Conservation (phyloP, 169 alveolate genomes). For the Eimeria sp. region DNA sequence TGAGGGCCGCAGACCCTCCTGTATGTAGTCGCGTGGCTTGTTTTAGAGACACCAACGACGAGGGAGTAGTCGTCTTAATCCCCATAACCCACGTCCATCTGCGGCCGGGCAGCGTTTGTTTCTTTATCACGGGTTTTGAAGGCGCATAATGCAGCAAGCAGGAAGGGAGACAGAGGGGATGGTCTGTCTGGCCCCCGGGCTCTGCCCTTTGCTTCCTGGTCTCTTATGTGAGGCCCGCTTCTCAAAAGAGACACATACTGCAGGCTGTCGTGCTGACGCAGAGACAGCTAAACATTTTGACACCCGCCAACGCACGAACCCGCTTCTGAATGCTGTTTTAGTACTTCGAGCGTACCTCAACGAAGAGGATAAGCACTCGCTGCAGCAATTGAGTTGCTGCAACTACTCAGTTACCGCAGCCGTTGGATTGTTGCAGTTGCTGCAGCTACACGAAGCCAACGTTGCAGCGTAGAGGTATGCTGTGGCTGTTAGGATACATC, state of each 20-base stretch:
- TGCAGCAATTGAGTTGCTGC: no score
- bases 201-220: neutral
- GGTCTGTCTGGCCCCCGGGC: neutral
- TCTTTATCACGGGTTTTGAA: neutral
- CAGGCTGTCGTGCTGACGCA: neutral
- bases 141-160: neutral
- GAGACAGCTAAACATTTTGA: neutral
- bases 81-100: neutral
- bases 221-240: neutral
- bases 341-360: neutral
- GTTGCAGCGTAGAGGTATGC: no score
- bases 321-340: neutral
- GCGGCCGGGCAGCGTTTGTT: constrained; percentile 6
- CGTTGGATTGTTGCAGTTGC: no score
- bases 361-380: no score
- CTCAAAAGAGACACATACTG: neutral
- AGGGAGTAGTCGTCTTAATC: neutral
- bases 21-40: neutral
- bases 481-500: no score
- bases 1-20: neutral
- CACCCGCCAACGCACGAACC: neutral
- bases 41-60: neutral
- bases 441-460: no score
- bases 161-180: neutral
- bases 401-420: no score